Evolutionary conservation across 768 basidiomycete species (phyloP).

Genomic region (Boletus sp.): DNA sequence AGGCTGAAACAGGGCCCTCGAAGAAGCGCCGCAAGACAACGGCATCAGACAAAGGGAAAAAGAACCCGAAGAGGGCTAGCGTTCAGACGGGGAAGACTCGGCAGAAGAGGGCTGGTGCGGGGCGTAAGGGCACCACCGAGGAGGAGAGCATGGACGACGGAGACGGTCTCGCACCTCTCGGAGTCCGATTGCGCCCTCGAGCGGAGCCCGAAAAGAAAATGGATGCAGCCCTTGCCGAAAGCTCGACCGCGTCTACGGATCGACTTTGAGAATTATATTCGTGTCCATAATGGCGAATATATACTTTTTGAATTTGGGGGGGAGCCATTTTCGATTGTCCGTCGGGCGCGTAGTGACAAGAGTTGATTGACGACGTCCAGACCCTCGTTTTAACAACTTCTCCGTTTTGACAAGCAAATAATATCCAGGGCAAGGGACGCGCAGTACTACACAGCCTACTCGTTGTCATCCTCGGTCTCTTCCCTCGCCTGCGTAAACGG

Average conservation of each 20-base stretch:
- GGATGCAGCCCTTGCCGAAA: conserved; percentile 10
- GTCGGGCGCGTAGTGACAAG: background rate
- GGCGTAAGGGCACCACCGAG: conserved; percentile 1
- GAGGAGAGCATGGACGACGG: conserved; percentile 21
- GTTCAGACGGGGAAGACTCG: background rate
- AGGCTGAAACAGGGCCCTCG: conserved; percentile 23
- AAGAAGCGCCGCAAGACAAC: conserved; percentile 33
- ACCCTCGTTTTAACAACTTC: background rate
- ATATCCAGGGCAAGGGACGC: conserved; percentile 1
- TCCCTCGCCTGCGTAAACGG: conserved; percentile 34
- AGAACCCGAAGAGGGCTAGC: background rate
- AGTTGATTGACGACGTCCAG: background rate
- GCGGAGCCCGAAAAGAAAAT: conserved; percentile 33
- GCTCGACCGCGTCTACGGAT: conserved; percentile 1
- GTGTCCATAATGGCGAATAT: background rate
- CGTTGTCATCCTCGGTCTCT: conserved; percentile 31
- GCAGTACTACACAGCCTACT: conserved; percentile 24
- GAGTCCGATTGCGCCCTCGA: conserved; percentile 39
- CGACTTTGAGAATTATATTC: background rate
- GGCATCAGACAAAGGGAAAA: conserved; percentile 12
- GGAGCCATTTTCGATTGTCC: background rate
- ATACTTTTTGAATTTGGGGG: background rate
- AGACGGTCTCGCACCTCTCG: conserved; percentile 16
- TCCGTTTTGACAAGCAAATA: conserved; percentile 1
- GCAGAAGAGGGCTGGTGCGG: background rate